Conservation (phyloP, 2,329 filamentous ascomycete genomes). For the Beauveria bassiana region DNA sequence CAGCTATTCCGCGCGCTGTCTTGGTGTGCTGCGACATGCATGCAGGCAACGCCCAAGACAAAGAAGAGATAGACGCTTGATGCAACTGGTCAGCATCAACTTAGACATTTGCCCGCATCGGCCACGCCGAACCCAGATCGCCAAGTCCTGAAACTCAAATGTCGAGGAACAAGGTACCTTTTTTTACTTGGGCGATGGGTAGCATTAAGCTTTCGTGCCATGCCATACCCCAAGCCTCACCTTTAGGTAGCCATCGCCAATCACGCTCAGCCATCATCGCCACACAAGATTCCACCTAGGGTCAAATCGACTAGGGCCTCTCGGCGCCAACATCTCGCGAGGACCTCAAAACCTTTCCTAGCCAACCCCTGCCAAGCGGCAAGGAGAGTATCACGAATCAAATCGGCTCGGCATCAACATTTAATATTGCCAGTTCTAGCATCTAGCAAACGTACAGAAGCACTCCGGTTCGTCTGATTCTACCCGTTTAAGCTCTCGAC, state of each 20-base stretch:
- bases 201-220: not conserved
- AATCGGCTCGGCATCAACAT: not conserved
- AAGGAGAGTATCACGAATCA: not conserved
- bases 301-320: not conserved
- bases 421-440: not conserved
- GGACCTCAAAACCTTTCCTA: not conserved
- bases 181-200: too few species aligned
- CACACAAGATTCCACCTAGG: not conserved
- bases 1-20: not conserved
- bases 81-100: not conserved
- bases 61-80: not conserved
- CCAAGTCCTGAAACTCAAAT: not conserved
- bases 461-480: not conserved
- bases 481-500: not conserved
- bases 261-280: not conserved
- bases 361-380: not conserved
- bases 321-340: not conserved
- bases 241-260: not conserved
- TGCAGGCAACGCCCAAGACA: not conserved
- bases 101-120: slow-evolving; percentile 1
- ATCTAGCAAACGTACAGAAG: not conserved
- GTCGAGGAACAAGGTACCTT: not conserved
- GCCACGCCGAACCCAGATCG: not conserved
- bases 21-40: not conserved
- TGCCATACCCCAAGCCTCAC: not conserved